Conservation (phyloP, 2,329 filamentous ascomycete genomes). For the Elsinoe australis region DNA sequence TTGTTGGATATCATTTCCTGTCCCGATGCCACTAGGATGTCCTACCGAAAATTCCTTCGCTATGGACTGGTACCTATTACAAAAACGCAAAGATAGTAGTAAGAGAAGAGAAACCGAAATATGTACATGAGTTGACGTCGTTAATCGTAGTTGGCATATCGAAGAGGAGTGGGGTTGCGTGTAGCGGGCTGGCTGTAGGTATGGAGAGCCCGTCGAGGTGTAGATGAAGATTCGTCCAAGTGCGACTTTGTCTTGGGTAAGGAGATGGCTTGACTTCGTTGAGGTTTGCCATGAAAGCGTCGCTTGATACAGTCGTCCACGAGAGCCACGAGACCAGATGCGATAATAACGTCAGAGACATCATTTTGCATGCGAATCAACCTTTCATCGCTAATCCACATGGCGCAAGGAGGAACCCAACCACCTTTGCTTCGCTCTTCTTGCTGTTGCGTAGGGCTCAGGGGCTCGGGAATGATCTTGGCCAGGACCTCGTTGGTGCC, state of each 20-base stretch:
- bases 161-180: conserved; percentile 18
- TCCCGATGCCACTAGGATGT: background rate
- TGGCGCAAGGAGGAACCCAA: conserved; percentile 82
- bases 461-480: conserved; percentile 73
- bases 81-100: conserved; percentile 2
- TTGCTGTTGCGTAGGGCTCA: conserved; percentile 60
- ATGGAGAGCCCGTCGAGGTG: background rate
- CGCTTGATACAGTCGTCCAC: conserved; percentile 87
- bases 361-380: conserved; percentile 66
- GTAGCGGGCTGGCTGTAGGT: conserved; percentile 1
- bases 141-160: conserved; percentile 12
- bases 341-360: conserved; percentile 79
- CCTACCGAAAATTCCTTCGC: too few species aligned
- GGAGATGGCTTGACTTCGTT: conserved; percentile 46
- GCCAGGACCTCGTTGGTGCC: conserved; percentile 61
- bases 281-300: conserved; percentile 56
- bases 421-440: conserved; percentile 72
- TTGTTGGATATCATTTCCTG: conserved; percentile 8
- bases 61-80: background rate
- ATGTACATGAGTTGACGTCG: background rate
- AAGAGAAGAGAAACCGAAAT: background rate
- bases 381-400: conserved; percentile 75
- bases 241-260: conserved; percentile 47
- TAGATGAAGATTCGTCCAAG: too few species aligned
- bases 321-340: conserved; percentile 80